Percentiles rank a stretch among this genome's conserved stretches.
Conservation (phyloP, 805 yeast genomes). For the Kluyveromyces aestuarii region DNA sequence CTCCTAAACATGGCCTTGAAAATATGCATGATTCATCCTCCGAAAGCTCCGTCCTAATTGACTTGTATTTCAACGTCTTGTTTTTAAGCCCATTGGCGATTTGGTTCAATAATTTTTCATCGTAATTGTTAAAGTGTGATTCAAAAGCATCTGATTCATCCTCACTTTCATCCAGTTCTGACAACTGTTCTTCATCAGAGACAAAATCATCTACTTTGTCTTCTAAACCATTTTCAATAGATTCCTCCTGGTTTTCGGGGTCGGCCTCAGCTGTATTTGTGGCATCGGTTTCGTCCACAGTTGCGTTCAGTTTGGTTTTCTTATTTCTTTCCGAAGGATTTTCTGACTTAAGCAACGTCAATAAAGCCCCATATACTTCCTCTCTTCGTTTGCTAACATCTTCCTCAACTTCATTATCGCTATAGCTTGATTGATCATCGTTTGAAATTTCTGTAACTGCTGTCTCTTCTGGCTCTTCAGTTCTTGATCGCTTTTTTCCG, state of each 20-base stretch:
- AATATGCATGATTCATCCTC: conserved; percentile 15
- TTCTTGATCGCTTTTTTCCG: conserved; percentile 17
- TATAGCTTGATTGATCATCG: conserved; percentile 10
- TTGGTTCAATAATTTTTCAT: conserved; percentile 29
- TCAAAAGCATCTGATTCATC: conserved; percentile 64
- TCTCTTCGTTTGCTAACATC: conserved; percentile 23
- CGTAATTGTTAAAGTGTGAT: conserved; percentile 53
- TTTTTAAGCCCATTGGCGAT: conserved; percentile 28
- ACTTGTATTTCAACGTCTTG: conserved; percentile 20
- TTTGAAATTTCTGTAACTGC: conserved; percentile 11
- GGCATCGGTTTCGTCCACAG: conserved; percentile 20
- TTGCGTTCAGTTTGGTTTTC: conserved; percentile 21
- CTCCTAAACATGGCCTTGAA: conserved; percentile 20
- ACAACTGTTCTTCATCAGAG: conserved; percentile 12
- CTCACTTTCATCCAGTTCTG: conserved; percentile 27
- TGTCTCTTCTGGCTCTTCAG: conserved; percentile 10
- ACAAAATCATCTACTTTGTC: conserved; percentile 26
- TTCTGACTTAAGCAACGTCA: conserved; percentile 49
- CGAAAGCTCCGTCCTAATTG: conserved; percentile 11
- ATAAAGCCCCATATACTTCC: conserved; percentile 56
- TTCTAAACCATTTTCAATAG: conserved; percentile 10
- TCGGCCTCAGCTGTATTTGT: conserved; percentile 23
- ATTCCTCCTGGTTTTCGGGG: conserved; percentile 23
- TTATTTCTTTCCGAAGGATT: conserved; percentile 23
- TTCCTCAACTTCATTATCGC: conserved; percentile 11